Evolutionary conservation across 805 yeast genomes (phyloP).

Genomic region (Starmerella tilneyi): DNA sequence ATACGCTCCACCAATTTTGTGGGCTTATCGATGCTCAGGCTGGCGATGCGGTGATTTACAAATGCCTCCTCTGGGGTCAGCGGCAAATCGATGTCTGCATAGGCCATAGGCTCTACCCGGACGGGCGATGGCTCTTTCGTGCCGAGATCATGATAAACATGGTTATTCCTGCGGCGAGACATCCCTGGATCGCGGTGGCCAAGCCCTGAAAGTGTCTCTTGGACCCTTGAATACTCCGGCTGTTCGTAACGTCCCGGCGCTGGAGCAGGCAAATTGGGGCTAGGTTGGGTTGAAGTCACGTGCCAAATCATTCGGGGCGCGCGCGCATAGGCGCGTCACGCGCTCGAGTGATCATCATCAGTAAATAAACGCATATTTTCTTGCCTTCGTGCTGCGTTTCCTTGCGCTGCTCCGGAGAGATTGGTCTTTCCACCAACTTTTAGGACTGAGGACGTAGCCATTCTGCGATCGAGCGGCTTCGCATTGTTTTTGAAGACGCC

Average conservation of each 20-base stretch:
- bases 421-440: too few relatives aligned
- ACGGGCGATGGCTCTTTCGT: not conserved
- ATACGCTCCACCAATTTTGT: conserved; percentile 12
- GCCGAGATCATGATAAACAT: conserved; percentile 22
- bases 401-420: too few relatives aligned
- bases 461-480: too few relatives aligned
- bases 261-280: not conserved
- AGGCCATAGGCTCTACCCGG: not conserved
- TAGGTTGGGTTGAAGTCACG: too few relatives aligned
- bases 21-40: conserved; percentile 1
- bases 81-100: conserved; percentile 6
- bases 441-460: too few relatives aligned
- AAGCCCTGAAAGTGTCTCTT: too few relatives aligned
- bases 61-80: conserved; percentile 7
- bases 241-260: conserved; percentile 1
- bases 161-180: conserved; percentile 13
- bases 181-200: too few relatives aligned
- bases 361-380: too few relatives aligned
- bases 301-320: not conserved
- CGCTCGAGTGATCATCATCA: not conserved
- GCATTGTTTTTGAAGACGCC: too few relatives aligned
- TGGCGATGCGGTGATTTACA: conserved; percentile 11
- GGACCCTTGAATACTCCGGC: too few relatives aligned
- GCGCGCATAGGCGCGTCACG: not conserved
- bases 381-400: too few relatives aligned